A percentile compares a stretch with the other conserved stretches of the same genome.
Conservation (phyloP, 2,329 filamentous ascomycete species). For the Aspergillus japonicus region DNA sequence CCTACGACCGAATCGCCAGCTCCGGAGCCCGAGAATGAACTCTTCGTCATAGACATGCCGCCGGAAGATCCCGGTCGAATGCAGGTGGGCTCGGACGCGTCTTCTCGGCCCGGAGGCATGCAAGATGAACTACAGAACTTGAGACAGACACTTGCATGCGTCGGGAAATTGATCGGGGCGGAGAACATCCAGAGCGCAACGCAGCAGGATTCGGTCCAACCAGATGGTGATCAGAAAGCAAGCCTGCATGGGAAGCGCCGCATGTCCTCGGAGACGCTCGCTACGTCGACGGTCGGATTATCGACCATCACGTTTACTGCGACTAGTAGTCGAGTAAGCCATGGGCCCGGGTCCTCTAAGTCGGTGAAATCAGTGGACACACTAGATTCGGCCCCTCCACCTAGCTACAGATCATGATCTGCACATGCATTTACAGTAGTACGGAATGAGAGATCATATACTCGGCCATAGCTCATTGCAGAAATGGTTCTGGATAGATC, state of each 20-base stretch:
- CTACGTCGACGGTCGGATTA: slow-evolving; percentile 24
- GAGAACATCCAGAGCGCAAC: slow-evolving; percentile 13
- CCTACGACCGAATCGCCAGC: slow-evolving; percentile 31
- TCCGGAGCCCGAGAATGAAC: slow-evolving; percentile 28
- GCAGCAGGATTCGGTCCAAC: not conserved
- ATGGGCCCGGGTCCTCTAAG: slow-evolving; percentile 26
- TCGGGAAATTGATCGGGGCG: slow-evolving; percentile 47
- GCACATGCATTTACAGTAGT: not conserved
- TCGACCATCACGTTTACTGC: slow-evolving; percentile 28
- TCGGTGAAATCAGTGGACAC: slow-evolving; percentile 30
- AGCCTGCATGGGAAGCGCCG: slow-evolving; percentile 10
- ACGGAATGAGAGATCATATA: not conserved
- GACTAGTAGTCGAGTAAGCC: slow-evolving; percentile 29
- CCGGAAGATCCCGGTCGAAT: slow-evolving; percentile 42
- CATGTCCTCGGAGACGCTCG: slow-evolving; percentile 14
- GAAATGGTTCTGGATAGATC: not conserved
- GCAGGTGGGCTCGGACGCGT: slow-evolving; percentile 14
- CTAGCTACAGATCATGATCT: slow-evolving; percentile 20
- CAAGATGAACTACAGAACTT: slow-evolving; percentile 53
- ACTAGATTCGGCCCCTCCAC: slow-evolving; percentile 19
- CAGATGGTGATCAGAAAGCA: slow-evolving; percentile 11
- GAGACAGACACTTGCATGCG: slow-evolving; percentile 53
- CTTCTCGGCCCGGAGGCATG: slow-evolving; percentile 48
- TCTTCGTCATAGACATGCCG: slow-evolving; percentile 26
- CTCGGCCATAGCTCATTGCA: not conserved